Base-by-base conservation (phyloP, 2,329 filamentous ascomycete genomes). In the Fusarium verrucosum region DNA sequence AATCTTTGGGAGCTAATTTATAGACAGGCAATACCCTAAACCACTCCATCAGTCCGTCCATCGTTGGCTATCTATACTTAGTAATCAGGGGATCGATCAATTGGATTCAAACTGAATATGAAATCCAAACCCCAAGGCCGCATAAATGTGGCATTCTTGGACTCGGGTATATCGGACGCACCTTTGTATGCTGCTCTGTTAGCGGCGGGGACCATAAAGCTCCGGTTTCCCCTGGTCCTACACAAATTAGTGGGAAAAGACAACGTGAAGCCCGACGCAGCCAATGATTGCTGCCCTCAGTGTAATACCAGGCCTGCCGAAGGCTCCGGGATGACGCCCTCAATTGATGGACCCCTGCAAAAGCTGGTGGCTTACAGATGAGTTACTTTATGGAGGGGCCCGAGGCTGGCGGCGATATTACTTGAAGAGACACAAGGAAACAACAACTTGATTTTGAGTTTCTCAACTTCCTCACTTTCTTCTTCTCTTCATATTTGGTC, bases 261-360 rank as follows among this genome's bases (percentile, higher is more conserved):
- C 32, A 23, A 49, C 32, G 42, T 41, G 50, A 49, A 38, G 26
- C 25, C 20, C 5, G 3, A 50, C n/a, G 3, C 9, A 30, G 3
- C 63, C 63, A 67, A 66, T 66, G 54, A 33, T 9, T 14, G 13
- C 10, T 7, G 19, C 25, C 22, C 19, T 37, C 14, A 36, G 46
- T 63, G 49, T 66, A 57, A 66, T 64, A 26, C 25, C 56, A 67
- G 37, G 26, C 56, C 30, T 64, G 64, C 63, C 64, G 64, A 67
- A 65, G 33, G 32, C 54, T 65, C 64, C 64, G 64, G 54, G 49
- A 63, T 65, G 62, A 65, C 62, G 62, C 62, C 32, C 45, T 52
- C 62, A 38, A 45, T 55, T 33, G 45, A 35, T 50, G 37, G 43
- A 22, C 43, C 56, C 59, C 43, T 41, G 50, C 40, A 25, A 45